phyloP scores from a whole-genome alignment of 306 rosid species.

The Sicyos edulis region DNA sequence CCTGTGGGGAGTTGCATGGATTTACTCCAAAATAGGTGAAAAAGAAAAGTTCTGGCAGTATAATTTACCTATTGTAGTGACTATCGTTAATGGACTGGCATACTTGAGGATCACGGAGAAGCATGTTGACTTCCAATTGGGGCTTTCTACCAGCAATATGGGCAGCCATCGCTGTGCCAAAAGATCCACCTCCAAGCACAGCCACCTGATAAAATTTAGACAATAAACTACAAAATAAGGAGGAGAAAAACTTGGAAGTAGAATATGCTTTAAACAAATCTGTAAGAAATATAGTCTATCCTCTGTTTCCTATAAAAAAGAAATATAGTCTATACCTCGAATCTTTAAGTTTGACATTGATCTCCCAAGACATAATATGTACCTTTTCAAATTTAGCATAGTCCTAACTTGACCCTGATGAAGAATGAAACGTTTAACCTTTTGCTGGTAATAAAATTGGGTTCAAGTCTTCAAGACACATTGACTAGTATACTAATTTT shows the following conservation, averaged over 20 bases:
- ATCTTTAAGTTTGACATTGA: background rate
- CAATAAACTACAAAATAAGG: background rate
- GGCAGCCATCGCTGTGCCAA: conserved; percentile 96
- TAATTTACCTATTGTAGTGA: conserved; percentile 53
- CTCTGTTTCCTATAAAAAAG: no score
- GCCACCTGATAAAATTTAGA: conserved; percentile 44
- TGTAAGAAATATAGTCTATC: no score
- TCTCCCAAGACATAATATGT: background rate
- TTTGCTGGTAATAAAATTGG: no score
- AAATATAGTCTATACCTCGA: no score
- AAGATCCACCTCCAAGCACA: conserved; percentile 95
- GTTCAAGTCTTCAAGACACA: no score
- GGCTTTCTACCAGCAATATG: conserved; percentile 78
- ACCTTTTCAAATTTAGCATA: background rate
- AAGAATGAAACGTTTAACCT: no score
- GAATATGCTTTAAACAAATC: background rate
- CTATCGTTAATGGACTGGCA: conserved; percentile 62
- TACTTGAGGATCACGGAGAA: conserved; percentile 76
- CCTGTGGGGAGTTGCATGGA: background rate
- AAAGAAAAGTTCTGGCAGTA: background rate
- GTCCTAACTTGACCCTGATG: background rate
- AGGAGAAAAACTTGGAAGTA: background rate
- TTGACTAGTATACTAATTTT: background rate
- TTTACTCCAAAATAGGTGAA: background rate
- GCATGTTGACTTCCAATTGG: conserved; percentile 72